Conservation (phyloP, 176 grass and related monocot species). For the Oryza meyeriana region DNA sequence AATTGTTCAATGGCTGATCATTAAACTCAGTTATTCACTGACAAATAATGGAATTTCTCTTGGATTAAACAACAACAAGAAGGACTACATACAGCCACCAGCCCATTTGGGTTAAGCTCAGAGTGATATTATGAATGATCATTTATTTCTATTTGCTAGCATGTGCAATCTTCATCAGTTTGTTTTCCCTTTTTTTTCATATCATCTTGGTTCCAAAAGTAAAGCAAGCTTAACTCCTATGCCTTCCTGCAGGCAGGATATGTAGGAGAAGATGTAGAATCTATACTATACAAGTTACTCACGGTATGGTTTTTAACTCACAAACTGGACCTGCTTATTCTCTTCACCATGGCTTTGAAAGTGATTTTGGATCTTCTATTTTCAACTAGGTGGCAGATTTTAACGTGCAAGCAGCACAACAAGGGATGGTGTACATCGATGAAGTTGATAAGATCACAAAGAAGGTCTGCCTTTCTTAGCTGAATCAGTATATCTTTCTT, state of each 20-base stretch:
- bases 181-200: neutral
- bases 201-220: neutral
- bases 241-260: conserved; percentile 84
- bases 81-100: neutral
- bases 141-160: conserved; percentile 1
- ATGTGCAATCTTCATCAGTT: neutral
- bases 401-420: conserved; percentile 99
- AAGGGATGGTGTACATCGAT: conserved; percentile 99
- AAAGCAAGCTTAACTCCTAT: conserved; percentile 27
- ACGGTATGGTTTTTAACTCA: conserved; percentile 48
- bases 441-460: conserved; percentile 99
- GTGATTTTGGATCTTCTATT: conserved; percentile 34
- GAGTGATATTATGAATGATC: neutral
- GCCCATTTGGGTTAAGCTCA: neutral
- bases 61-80: neutral
- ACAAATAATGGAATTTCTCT: neutral
- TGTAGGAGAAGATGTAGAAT: conserved; percentile 99
- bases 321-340: neutral
- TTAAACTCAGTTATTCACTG: neutral
- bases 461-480: conserved; percentile 48
- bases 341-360: conserved; percentile 4
- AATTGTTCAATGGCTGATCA: neutral
- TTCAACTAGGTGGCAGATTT: conserved; percentile 90
- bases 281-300: conserved; percentile 98
- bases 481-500: conserved; percentile 7